Percentiles rank a stretch among this genome's conserved stretches.
phyloP scores from a whole-genome alignment of 2,329 filamentous ascomycete species.

The Tolypocladium endophyticum region DNA sequence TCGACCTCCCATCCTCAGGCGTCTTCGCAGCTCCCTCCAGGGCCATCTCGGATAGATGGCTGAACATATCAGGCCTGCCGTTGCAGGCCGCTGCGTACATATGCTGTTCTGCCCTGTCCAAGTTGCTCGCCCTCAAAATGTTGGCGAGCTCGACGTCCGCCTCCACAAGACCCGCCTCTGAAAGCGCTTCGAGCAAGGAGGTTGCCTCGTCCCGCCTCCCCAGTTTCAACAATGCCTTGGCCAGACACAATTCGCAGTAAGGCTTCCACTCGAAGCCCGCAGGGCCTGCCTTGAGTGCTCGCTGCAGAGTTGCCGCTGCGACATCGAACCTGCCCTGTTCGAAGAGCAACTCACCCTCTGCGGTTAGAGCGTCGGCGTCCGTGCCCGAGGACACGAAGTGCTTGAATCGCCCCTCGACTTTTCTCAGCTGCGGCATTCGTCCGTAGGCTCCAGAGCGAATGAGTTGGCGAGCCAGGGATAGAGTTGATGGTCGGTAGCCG shows the following conservation, averaged over 20 bases:
- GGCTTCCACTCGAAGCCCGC: conserved; percentile 16
- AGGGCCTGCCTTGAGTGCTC: conserved; percentile 11
- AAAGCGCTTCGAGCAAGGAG: conserved; percentile 10
- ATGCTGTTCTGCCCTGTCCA: conserved; percentile 12
- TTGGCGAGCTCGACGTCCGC: conserved; percentile 16
- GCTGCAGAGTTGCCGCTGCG: conserved; percentile 10
- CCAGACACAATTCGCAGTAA: conserved; percentile 15
- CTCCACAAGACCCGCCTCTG: conserved; percentile 10
- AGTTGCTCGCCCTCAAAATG: conserved; percentile 11
- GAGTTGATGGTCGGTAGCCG: conserved; percentile 18
- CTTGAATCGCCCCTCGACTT: conserved; percentile 17
- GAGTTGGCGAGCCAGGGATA: conserved; percentile 15
- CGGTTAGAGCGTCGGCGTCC: conserved; percentile 24
- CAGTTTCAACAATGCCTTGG: conserved; percentile 12
- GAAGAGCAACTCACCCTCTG: conserved; percentile 19
- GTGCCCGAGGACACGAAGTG: conserved; percentile 16
- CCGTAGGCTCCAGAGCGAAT: conserved; percentile 10
- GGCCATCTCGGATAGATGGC: conserved; percentile 17
- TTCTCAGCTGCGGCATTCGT: conserved; percentile 5
- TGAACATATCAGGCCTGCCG: conserved; percentile 15
- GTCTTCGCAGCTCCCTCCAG: conserved; percentile 11
- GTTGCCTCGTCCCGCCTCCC: conserved; percentile 12
- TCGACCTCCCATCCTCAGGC: conserved; percentile 3
- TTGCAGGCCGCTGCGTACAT: conserved; percentile 15
- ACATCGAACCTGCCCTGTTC: conserved; percentile 11